These are phyloP conservation scores for Talaromyces sp. DNA, from an alignment of 2,329 filamentous ascomycete genomes.

Conservation along the genomic window DNA sequence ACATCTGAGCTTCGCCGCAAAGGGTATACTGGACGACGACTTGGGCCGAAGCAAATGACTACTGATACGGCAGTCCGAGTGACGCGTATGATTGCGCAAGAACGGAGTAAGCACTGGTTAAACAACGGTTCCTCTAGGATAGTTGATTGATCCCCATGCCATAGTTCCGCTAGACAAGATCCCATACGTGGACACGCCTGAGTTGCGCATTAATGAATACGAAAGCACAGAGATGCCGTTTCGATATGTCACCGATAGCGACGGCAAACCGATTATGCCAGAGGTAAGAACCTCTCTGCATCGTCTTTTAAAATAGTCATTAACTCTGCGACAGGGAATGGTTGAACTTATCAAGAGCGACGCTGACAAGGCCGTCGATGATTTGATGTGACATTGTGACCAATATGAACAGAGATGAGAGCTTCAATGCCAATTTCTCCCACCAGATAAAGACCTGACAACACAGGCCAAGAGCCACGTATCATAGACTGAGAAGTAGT, in stretches of 20 bases:
- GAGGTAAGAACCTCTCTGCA: slow-evolving; percentile 52
- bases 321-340: slow-evolving; percentile 66
- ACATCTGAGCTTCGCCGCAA: slow-evolving; percentile 95
- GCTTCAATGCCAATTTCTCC: neutral
- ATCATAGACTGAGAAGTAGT: neutral
- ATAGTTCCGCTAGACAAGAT: slow-evolving; percentile 73
- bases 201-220: slow-evolving; percentile 82
- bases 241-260: slow-evolving; percentile 74
- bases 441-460: neutral
- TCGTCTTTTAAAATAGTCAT: neutral
- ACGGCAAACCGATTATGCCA: slow-evolving; percentile 85
- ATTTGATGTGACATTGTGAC: slow-evolving; percentile 58
- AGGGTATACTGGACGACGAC: slow-evolving; percentile 77
- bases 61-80: slow-evolving; percentile 95
- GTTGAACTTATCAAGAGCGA: slow-evolving; percentile 88
- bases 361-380: slow-evolving; percentile 84
- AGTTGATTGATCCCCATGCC: neutral
- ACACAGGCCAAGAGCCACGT: neutral
- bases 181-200: slow-evolving; percentile 78
- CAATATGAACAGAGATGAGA: neutral
- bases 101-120: slow-evolving; percentile 59
- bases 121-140: neutral
- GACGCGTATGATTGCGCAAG: slow-evolving; percentile 80
- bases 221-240: slow-evolving; percentile 98
- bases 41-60: slow-evolving; percentile 95